Base-by-base conservation (phyloP, 2,329 filamentous ascomycete species). In the Lithohypha guttulata region DNA sequence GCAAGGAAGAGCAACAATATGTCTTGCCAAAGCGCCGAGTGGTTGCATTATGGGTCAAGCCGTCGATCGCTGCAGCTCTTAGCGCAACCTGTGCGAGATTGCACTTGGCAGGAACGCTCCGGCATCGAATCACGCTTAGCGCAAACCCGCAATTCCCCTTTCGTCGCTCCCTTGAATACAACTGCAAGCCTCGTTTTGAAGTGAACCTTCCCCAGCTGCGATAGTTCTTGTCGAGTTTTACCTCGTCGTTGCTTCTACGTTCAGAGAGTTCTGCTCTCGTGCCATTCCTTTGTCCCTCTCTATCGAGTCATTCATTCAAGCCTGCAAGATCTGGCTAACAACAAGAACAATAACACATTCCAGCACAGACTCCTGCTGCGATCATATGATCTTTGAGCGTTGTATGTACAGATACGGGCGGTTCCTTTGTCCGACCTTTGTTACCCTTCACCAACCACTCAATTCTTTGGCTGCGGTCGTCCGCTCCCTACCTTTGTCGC, bases 241-340 rank as follows among this genome's bases (percentile, higher is more conserved):
- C 35, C 39, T 38, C 44, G 34, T 37, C 29, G 41, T 44, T 44
- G 39, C 42, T 42, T 42, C 41, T 50, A 39, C 41, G 42, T 45
- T 42, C 43, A 46, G 43, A 46, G 48, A 49, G 44, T 44, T 48
- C 46, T 46, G 48, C 45, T 52, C 48, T 53, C 51, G 46, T 45
- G 52, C 45, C 41, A 46, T 46, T 49, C 53, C 50, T 51, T 49
- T 47, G 36, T 35, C 40, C 42, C 49, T 37, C 34, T n/a, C 29
- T 37, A 18, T 40, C 41, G 45, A 34, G 37, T 32, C 41, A 37
- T 37, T 30, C 48, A 33, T 42, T 39, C 30, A 34, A 46, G 41
- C 41, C 6, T 15, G n/a, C 13, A n/a, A 32, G 29, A 17, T 17
- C 19, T 15, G n/a, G 13, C 19, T 17, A 17, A 14, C 17, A 21